phyloP scores from a whole-genome alignment of 345 rosid genomes.

The Eucalyptus curtisii region DNA sequence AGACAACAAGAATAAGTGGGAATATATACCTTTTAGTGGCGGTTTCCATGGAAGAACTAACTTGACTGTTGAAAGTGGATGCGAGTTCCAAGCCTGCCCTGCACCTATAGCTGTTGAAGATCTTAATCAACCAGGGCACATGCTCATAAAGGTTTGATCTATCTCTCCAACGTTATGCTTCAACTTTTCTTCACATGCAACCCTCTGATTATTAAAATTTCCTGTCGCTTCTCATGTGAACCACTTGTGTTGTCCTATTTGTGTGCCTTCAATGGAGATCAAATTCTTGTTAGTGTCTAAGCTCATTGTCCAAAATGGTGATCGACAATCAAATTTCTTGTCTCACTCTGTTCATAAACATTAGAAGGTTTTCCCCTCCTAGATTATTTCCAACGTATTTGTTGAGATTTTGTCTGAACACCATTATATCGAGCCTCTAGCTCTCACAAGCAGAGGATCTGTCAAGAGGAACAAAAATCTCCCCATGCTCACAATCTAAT shows the following conservation, averaged over 20 bases:
- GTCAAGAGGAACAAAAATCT: not conserved
- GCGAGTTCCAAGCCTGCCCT: slow-evolving; percentile 26
- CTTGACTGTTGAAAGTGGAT: slow-evolving; percentile 33
- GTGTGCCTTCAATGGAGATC: not conserved
- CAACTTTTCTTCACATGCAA: not conserved
- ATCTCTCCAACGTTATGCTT: not conserved
- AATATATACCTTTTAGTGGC: slow-evolving; percentile 4
- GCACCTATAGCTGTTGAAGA: slow-evolving; percentile 38
- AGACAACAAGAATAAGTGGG: slow-evolving; percentile 2
- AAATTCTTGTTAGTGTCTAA: not conserved
- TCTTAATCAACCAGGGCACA: slow-evolving; percentile 40
- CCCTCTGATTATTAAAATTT: not conserved
- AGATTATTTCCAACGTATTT: not conserved
- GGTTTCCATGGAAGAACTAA: slow-evolving; percentile 9
- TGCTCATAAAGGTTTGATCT: slow-evolving; percentile 41
- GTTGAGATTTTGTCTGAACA: not conserved
- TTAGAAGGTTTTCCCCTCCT: not conserved
- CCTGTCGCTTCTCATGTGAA: not conserved
- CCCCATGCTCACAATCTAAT: not conserved
- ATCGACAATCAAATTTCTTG: not conserved
- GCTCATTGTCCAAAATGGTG: not conserved
- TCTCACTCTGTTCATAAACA: not conserved
- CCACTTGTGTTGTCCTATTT: not conserved
- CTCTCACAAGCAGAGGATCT: not conserved
- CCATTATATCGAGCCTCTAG: not conserved